A percentile compares a stretch with the other conserved stretches of the same genome.
Conservation (phyloP, 2,329 filamentous ascomycete species). For the Pseudonectria foliicola region DNA sequence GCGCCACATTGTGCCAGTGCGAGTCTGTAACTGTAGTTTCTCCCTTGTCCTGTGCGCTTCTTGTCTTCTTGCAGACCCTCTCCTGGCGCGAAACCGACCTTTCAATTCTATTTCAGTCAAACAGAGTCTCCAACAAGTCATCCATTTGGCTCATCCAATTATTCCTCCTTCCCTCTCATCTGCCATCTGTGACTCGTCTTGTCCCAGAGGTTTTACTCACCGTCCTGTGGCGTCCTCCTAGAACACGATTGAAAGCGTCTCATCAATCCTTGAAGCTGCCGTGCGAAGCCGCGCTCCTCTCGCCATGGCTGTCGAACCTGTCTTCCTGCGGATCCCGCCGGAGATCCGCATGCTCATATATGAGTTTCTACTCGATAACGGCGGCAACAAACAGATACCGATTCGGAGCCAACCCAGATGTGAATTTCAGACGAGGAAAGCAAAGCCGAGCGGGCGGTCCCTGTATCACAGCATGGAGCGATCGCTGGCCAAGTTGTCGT, state of each 20-base stretch:
- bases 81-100: no score
- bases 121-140: conserved; percentile 7
- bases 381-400: conserved; percentile 29
- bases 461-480: conserved; percentile 35
- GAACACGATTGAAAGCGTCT: no score
- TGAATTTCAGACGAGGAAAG: conserved; percentile 14
- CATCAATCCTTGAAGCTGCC: no score
- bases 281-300: background rate
- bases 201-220: no score
- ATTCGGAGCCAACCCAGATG: conserved; percentile 32
- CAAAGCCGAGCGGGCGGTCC: conserved; percentile 20
- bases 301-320: conserved; percentile 15
- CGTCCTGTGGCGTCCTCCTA: no score
- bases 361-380: conserved; percentile 35
- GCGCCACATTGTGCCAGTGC: background rate
- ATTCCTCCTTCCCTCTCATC: no score
- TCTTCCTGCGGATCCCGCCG: conserved; percentile 29
- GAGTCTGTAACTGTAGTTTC: background rate
- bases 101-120: no score
- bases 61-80: conserved; percentile 8
- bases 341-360: conserved; percentile 40
- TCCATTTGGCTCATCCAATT: background rate
- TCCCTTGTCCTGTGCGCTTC: background rate
- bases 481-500: conserved; percentile 33
- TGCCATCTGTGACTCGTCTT: no score